Conservation (phyloP, 345 rosid species). For the Eucalyptus coolabah region DNA sequence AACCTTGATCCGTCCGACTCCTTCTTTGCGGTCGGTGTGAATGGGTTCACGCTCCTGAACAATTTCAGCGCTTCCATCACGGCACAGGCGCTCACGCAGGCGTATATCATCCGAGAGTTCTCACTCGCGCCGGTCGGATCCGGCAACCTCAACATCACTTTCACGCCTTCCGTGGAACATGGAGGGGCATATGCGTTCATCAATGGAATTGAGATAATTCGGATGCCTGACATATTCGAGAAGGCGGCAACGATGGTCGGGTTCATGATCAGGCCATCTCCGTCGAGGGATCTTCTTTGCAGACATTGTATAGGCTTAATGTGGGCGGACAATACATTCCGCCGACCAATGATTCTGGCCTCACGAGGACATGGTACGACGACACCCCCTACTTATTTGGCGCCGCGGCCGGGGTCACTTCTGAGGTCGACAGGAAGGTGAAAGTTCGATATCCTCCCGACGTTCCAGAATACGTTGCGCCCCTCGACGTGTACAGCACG, state of each 20-base stretch:
- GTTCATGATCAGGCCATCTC: constrained; percentile 5
- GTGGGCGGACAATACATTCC: constrained; percentile 40
- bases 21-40: constrained; percentile 16
- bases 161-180: constrained; percentile 11
- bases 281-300: constrained; percentile 5
- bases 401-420: constrained; percentile 20
- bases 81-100: constrained; percentile 35
- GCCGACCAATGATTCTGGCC: constrained; percentile 24
- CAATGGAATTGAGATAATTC: constrained; percentile 50
- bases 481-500: constrained; percentile 22
- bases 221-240: constrained; percentile 23
- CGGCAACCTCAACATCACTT: constrained; percentile 15
- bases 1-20: constrained; percentile 9
- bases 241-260: constrained; percentile 21
- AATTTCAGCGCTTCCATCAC: constrained; percentile 48
- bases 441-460: constrained; percentile 4
- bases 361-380: constrained; percentile 44
- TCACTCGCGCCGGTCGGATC: constrained; percentile 7
- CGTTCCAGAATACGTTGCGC: constrained; percentile 18
- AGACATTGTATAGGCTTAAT: constrained; percentile 46
- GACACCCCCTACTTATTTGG: constrained; percentile 34
- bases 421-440: not conserved
- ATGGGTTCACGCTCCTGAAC: constrained; percentile 27
- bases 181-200: constrained; percentile 31
- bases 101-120: constrained; percentile 29